Conservation (phyloP, 108 stramenopile genomes). For the Cyclostephanos tholiformis region DNA sequence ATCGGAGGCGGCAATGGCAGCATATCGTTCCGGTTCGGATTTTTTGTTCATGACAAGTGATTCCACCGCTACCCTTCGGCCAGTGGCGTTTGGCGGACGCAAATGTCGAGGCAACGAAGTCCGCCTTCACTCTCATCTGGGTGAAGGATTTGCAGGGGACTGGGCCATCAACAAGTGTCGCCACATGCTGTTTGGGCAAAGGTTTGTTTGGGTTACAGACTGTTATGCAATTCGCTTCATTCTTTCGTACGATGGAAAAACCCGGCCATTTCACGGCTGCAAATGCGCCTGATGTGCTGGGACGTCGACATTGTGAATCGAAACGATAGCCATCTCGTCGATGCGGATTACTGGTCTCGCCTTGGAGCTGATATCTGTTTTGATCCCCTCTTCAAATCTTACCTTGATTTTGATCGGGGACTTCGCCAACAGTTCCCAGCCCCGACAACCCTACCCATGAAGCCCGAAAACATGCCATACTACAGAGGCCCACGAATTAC, state of each 20-base stretch:
- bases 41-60: not conserved
- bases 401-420: not conserved
- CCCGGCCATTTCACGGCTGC: not conserved
- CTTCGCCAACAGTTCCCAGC: not conserved
- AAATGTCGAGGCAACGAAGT: not conserved
- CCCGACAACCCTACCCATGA: not conserved
- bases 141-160: not conserved
- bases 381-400: not conserved
- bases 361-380: not conserved
- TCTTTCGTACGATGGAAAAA: not conserved
- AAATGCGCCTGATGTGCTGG: constrained; percentile 4
- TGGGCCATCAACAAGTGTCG: not conserved
- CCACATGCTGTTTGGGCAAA: not conserved
- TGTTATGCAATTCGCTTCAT: not conserved
- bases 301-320: not conserved
- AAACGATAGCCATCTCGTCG: not conserved
- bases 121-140: not conserved
- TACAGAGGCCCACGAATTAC: not conserved
- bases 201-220: not conserved
- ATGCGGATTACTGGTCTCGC: constrained; percentile 7
- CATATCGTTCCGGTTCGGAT: no score
- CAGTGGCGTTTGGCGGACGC: constrained; percentile 1
- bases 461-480: constrained; percentile 7
- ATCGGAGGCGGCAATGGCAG: not conserved
- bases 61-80: not conserved